These are phyloP conservation scores for Phytopythium montanum DNA, from an alignment of 352 stramenopile species.

Conservation along the genomic window DNA sequence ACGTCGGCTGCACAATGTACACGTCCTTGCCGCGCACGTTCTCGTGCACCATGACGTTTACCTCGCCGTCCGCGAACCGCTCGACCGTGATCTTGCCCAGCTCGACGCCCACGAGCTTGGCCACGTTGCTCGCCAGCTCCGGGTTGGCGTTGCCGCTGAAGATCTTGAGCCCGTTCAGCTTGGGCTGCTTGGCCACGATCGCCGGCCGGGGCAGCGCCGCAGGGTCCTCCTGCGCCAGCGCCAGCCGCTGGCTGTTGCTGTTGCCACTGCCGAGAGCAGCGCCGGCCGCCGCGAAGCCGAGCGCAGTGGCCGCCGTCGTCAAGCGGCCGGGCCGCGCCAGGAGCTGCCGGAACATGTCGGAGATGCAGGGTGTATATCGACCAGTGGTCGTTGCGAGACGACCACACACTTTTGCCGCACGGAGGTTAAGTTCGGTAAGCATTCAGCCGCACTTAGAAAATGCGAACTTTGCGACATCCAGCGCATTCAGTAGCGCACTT, in stretches of 20 bases:
- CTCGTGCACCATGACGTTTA: constrained; percentile 99
- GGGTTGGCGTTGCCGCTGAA: constrained; percentile 99
- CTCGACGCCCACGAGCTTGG: constrained; percentile 96
- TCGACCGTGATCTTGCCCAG: constrained; percentile 98
- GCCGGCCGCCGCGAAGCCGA: constrained; percentile 42
- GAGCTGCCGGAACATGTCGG: constrained; percentile 67
- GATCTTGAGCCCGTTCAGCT: constrained; percentile 94
- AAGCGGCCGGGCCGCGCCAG: constrained; percentile 47
- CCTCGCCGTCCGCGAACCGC: constrained; percentile 98
- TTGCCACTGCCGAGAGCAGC: constrained; percentile 34
- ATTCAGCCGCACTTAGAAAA: not conserved
- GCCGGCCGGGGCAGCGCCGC: constrained; percentile 39
- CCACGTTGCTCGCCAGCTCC: constrained; percentile 95
- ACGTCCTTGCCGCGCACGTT: constrained; percentile 99
- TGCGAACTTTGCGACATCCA: not conserved
- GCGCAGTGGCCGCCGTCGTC: constrained; percentile 42
- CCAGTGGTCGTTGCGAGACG: not conserved
- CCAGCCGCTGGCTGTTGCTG: constrained; percentile 20
- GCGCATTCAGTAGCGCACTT: not conserved
- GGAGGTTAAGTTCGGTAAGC: no score
- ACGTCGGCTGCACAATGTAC: constrained; percentile 99
- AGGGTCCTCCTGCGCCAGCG: constrained; percentile 46
- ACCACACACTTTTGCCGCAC: not conserved
- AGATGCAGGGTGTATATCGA: not conserved
- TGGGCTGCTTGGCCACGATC: constrained; percentile 80